These are phyloP conservation scores for Penicillium maclennaniae DNA, from an alignment of 495 filamentous ascomycete genomes.

Conservation along the genomic window DNA sequence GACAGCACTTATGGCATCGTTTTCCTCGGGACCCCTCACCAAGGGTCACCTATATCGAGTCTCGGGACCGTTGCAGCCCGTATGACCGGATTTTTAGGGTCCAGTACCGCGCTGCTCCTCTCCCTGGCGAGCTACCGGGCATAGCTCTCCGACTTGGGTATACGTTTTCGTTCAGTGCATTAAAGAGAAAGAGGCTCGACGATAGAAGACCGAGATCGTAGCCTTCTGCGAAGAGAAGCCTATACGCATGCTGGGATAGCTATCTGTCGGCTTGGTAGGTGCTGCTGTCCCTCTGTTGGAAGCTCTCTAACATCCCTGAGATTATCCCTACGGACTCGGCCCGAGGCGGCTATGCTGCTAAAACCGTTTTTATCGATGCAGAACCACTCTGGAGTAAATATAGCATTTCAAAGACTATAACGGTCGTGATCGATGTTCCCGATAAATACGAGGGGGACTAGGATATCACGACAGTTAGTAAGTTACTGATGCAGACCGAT, in stretches of 20 bases:
- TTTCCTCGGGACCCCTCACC: neutral
- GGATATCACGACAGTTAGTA: neutral
- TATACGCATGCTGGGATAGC: neutral
- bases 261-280: neutral
- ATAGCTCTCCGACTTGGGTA: neutral
- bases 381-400: neutral
- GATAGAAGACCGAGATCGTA: neutral
- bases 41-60: neutral
- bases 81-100: neutral
- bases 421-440: neutral
- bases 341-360: neutral
- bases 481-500: neutral
- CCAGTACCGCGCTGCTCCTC: neutral
- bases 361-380: neutral
- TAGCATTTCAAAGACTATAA: neutral
- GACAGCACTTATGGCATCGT: neutral
- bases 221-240: neutral
- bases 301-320: neutral
- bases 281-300: neutral
- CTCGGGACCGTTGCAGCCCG: neutral
- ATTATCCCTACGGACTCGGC: neutral
- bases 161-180: neutral
- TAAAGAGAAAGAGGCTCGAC: neutral
- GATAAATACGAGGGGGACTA: neutral
- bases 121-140: neutral